Percentiles rank a stretch among this genome's conserved stretches.
Conservation (phyloP, 768 basidiomycete genomes). For the Pleurotus tuoliensis region DNA sequence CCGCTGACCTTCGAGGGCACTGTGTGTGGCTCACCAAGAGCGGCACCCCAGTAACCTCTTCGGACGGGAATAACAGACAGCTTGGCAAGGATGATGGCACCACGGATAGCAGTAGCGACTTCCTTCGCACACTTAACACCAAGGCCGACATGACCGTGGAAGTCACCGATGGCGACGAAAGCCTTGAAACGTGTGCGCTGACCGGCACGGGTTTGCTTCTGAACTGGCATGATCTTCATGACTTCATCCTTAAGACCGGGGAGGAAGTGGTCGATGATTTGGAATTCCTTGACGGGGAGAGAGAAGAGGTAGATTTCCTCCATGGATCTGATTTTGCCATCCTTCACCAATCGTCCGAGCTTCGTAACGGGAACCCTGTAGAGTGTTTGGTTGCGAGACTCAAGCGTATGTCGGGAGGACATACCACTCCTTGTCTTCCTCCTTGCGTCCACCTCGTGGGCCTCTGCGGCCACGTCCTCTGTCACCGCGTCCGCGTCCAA, state of each 20-base stretch:
- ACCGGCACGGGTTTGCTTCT: conserved; percentile 99
- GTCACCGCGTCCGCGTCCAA: conserved; percentile 89
- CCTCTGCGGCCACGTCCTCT: conserved; percentile 86
- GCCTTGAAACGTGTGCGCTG: conserved; percentile 99
- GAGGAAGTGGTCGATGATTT: conserved; percentile 99
- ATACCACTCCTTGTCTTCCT: conserved; percentile 99
- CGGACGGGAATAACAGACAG: conserved; percentile 97
- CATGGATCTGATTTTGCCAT: conserved; percentile 99
- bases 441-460: conserved; percentile 95
- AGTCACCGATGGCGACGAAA: conserved; percentile 99
- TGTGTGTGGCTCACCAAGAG: conserved; percentile 98
- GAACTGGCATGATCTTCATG: conserved; percentile 99
- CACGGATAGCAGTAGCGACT: conserved; percentile 98
- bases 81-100: conserved; percentile 98
- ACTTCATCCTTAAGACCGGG: conserved; percentile 99
- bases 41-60: conserved; percentile 99
- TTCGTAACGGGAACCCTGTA: conserved; percentile 95
- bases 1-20: conserved; percentile 98
- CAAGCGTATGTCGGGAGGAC: conserved; percentile 13
- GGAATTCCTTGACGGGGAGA: conserved; percentile 98
- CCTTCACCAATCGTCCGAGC: conserved; percentile 97
- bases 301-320: conserved; percentile 99
- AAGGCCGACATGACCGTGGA: conserved; percentile 96
- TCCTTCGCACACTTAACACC: conserved; percentile 99
- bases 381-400: neutral